Base-by-base conservation (phyloP, 345 rosid genomes). In the Hypericum perforatum region DNA sequence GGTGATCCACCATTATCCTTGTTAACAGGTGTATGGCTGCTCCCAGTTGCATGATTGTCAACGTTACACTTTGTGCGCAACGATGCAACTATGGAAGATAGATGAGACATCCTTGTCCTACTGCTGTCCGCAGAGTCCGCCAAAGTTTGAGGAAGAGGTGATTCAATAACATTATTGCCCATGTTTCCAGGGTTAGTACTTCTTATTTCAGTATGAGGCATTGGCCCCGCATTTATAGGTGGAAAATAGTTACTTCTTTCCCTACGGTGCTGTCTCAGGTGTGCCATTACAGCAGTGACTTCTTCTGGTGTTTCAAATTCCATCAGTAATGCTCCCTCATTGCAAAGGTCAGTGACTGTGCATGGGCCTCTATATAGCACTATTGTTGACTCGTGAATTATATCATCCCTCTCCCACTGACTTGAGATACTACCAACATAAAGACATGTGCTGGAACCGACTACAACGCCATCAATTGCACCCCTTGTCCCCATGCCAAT, bases 271-370 rank as follows among this genome's bases (percentile, higher is more conserved):
- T 71, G 79, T 61, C 98, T 80, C 65, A 92, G 88, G 75, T 85
- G 95, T 44, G 76, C 73, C 94, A 88, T 83, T 45, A 84, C 95
- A 57, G 78, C 61, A 57, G 80, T 73, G 70, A 96, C 95, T 67
- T 88, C 95, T 69, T 92, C 95, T 36, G 98, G 89, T 59, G 85
- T 76, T 60, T 80, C 85, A 77, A 80, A 92, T 79, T 88, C 98
- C 95, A 92, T 72, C 42, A 92, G 57, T 61, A 92, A 66, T 49
- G 94, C 95, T 59, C 85, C 74, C 70, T 88, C 98, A 68, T 65
- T 80, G 73, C 66, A 63, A 60, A 88, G 72, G 68, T 92, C 97
- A 43, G 79, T 76, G 36, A 84, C 82, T 82, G 71, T 77, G 60
- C 80, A 76, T 41, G 97, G 95, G 40, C 88, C 94, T 71, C 74